A percentile compares a stretch with the other conserved stretches of the same genome.
Evolutionary conservation across 1,284 basidiomycete species (phyloP).

Genomic region (Apiotrichum sp.): DNA sequence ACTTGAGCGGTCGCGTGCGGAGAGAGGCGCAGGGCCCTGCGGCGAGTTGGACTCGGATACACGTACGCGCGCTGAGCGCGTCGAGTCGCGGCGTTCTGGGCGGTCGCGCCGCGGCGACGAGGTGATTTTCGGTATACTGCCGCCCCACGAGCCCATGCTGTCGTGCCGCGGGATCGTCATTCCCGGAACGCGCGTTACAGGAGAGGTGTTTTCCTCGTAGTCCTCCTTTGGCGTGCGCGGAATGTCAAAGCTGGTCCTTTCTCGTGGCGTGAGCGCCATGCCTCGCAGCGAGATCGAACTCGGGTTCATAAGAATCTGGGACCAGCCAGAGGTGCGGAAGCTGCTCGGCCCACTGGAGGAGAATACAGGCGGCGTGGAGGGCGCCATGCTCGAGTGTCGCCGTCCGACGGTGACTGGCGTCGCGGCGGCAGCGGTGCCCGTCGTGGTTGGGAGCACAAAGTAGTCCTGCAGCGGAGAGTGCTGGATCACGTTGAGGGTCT

Average conservation of each 20-base stretch:
- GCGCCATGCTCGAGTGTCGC: conserved; percentile 2
- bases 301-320: conserved; percentile 35
- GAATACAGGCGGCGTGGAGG: neutral
- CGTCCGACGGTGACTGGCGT: conserved; percentile 1
- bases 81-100: conserved; percentile 5
- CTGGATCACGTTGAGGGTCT: conserved; percentile 15
- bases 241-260: conserved; percentile 31
- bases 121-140: neutral
- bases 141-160: neutral
- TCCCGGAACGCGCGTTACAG: neutral
- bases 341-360: conserved; percentile 11
- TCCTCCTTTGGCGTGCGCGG: conserved; percentile 15
- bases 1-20: neutral
- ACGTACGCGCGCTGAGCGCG: neutral
- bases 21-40: neutral
- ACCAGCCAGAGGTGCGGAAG: conserved; percentile 37
- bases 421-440: neutral
- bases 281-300: conserved; percentile 31
- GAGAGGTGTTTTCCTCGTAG: neutral
- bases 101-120: neutral
- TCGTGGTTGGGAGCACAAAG: conserved; percentile 30
- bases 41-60: neutral
- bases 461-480: conserved; percentile 42
- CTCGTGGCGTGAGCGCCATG: conserved; percentile 31
- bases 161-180: conserved; percentile 6